Conservation (phyloP, 148 eudicot genomes). For the Cornus florida region DNA sequence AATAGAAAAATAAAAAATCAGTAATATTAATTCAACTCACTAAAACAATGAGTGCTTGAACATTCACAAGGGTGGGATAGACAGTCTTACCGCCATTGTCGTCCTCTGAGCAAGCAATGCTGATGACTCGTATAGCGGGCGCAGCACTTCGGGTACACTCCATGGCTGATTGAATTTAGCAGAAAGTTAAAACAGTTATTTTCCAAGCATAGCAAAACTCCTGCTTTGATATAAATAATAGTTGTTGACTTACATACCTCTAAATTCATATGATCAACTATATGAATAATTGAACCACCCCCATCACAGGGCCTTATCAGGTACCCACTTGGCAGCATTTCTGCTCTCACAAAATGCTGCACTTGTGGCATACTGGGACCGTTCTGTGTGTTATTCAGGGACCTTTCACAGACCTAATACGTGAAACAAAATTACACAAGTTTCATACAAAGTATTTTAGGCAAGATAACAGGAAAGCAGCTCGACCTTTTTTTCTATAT, state of each 20-base stretch:
- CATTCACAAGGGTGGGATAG: not conserved
- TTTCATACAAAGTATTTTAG: not conserved
- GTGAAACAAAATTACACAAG: not conserved
- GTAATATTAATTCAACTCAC: not conserved
- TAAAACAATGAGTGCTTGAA: not conserved
- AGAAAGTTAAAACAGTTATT: not conserved
- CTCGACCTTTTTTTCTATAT: not conserved
- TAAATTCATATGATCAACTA: constrained; percentile 87
- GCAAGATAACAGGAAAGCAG: not conserved
- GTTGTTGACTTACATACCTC: constrained; percentile 43
- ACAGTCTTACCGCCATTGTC: constrained; percentile 72
- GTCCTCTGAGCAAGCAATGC: constrained; percentile 82
- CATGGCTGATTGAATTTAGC: constrained; percentile 52
- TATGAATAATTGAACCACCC: constrained; percentile 86
- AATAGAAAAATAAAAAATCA: not conserved
- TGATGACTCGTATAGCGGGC: constrained; percentile 89
- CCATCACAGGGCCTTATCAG: constrained; percentile 93
- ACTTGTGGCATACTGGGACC: constrained; percentile 89
- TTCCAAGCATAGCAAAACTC: not conserved
- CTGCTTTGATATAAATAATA: not conserved
- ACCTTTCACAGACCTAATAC: constrained; percentile 78
- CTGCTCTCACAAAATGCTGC: constrained; percentile 80
- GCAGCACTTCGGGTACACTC: constrained; percentile 94
- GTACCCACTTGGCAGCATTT: constrained; percentile 84
- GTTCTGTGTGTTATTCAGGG: constrained; percentile 85